Conservation (phyloP, 805 yeast species). For the Saccharomycopsis synnaedendra region DNA sequence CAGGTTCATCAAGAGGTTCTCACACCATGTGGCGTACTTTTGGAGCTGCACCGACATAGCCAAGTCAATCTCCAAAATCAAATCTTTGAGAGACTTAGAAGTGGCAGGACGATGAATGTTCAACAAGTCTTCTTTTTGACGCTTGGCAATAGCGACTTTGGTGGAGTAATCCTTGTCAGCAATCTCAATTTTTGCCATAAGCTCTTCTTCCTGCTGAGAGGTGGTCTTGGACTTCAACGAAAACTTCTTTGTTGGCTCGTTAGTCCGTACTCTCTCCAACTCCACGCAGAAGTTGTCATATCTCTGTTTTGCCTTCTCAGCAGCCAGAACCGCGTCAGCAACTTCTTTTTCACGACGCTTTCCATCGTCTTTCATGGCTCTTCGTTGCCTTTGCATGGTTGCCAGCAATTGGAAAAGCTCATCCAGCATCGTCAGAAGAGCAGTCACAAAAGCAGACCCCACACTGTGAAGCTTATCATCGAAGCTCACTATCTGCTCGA, state of each 20-base stretch:
- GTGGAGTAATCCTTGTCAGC: slow-evolving; percentile 84
- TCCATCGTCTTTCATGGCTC: slow-evolving; percentile 71
- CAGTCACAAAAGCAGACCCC: slow-evolving; percentile 65
- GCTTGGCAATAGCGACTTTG: slow-evolving; percentile 62
- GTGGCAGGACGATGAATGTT: slow-evolving; percentile 67
- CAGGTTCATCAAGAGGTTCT: slow-evolving; percentile 69
- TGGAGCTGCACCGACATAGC: slow-evolving; percentile 84
- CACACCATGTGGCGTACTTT: slow-evolving; percentile 80
- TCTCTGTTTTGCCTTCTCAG: slow-evolving; percentile 77
- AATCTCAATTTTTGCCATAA: slow-evolving; percentile 62
- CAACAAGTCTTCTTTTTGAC: slow-evolving; percentile 62
- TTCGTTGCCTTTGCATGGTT: slow-evolving; percentile 63
- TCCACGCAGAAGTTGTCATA: slow-evolving; percentile 79
- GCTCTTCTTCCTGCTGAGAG: slow-evolving; percentile 78
- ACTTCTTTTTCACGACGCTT: slow-evolving; percentile 76
- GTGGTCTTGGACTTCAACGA: slow-evolving; percentile 71
- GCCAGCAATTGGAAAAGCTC: slow-evolving; percentile 64
- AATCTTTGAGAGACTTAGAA: slow-evolving; percentile 58
- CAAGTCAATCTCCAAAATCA: slow-evolving; percentile 78
- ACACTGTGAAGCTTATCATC: slow-evolving; percentile 71
- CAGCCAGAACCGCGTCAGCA: slow-evolving; percentile 65
- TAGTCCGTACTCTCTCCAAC: slow-evolving; percentile 65
- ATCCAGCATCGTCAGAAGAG: slow-evolving; percentile 75
- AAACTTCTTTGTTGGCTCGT: slow-evolving; percentile 77
- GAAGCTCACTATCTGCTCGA: slow-evolving; percentile 59